Evolutionary conservation across 176 grass and related monocot genomes (phyloP).

Genomic region (Triticum urartu): DNA sequence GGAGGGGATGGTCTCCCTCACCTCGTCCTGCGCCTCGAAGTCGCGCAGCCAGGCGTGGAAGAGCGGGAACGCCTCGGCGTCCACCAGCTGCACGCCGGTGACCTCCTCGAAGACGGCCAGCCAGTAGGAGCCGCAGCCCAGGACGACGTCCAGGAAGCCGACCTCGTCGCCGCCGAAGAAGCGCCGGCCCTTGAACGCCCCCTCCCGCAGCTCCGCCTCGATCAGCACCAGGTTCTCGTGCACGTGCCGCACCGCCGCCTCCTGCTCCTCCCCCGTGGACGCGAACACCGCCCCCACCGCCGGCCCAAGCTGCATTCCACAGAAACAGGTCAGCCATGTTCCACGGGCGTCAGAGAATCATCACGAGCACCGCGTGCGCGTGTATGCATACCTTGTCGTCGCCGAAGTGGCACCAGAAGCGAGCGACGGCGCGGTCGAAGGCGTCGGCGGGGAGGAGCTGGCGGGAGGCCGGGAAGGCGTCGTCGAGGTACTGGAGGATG

Average conservation of each 20-base stretch:
- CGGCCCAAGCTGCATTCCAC: conserved; percentile 50
- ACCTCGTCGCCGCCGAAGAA: conserved; percentile 81
- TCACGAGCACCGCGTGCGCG: too few relatives aligned
- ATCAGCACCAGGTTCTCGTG: conserved; percentile 69
- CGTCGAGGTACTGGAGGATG: conserved; percentile 82
- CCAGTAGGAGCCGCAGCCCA: conserved; percentile 89
- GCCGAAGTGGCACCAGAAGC: conserved; percentile 88
- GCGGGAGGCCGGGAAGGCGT: conserved; percentile 43
- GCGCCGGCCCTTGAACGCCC: conserved; percentile 57
- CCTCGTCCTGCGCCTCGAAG: conserved; percentile 71
- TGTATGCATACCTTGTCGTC: conserved; percentile 85
- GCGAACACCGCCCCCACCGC: conserved; percentile 81
- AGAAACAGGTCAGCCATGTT: background rate
- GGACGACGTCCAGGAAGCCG: conserved; percentile 68
- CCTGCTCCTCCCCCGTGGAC: conserved; percentile 61
- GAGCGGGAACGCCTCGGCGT: conserved; percentile 65
- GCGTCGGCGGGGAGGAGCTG: conserved; percentile 51
- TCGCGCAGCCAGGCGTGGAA: conserved; percentile 72
- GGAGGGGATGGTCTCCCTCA: conserved; percentile 68
- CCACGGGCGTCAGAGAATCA: background rate
- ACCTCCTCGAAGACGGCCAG: conserved; percentile 85
- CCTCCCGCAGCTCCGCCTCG: conserved; percentile 73
- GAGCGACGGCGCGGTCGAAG: conserved; percentile 47
- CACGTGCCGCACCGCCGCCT: conserved; percentile 62
- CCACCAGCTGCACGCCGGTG: conserved; percentile 70